Base-by-base conservation (phyloP, 2,329 filamentous ascomycete species). In the Cytospora paraplurivora region DNA sequence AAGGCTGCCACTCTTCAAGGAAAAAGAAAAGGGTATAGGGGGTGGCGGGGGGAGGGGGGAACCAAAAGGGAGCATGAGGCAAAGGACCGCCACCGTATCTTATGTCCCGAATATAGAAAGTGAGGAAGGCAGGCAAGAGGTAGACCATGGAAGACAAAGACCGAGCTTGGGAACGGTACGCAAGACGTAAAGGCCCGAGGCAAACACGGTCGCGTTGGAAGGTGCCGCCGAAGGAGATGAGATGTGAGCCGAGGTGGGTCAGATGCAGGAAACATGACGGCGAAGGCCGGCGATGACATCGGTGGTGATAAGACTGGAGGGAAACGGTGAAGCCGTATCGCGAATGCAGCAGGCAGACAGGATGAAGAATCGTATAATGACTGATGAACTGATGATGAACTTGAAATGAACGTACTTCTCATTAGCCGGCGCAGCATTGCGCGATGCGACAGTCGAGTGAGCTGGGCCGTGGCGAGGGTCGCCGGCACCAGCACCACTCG, bases 401-500 rank as follows among this genome's bases (percentile, higher is more conserved):
- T 68, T 7, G 34, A 63, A 41, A 44, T 38, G 38, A 41, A 83
- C 83, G 76, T 77, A 87, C 84, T 86, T 86, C 69, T 87, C 84
- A 44, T 75, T 77, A 63, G 72, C 77, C 57, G 77, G 70, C 68
- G 80, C 78, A 58, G 78, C 74, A 70, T 81, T 81, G 69, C 82
- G 81, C 68, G 81, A 77, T 61, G 77, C 75, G 65, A 74, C 73
- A 64, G 78, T 75, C 68, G 64, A 53, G 51, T 59, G 64, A 27
- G 78, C 73, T 69, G 80, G 79, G 71, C 65, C 68, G 73, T 80
- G 76, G 73, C 76, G 78, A 67, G 80, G 77, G 56, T 62, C 47
- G 69, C 74, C 71, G 51, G 74, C 66, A 55, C 79, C 78, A 69
- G 77, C 74, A 68, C 77, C 77, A 68, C 79, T 78, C 68, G 76